Evolutionary conservation across 495 filamentous ascomycete genomes (phyloP).

Genomic region (Trichoderma asperelloides): DNA sequence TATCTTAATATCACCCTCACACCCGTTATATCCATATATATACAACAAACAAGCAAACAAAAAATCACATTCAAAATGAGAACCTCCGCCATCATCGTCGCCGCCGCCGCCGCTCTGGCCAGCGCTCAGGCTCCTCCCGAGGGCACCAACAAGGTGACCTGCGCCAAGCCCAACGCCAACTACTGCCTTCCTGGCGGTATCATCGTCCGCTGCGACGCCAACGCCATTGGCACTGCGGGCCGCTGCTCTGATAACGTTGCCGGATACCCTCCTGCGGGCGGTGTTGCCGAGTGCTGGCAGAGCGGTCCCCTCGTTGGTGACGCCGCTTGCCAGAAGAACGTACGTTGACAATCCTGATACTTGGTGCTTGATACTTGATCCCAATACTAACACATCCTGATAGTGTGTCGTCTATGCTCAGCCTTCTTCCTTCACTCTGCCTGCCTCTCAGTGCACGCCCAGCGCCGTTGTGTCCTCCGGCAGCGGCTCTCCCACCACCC

Average conservation of each 20-base stretch:
- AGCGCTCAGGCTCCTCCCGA: slow-evolving; percentile 16
- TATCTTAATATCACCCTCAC: slow-evolving; percentile 8
- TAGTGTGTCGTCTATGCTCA: slow-evolving; percentile 25
- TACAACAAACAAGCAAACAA: not conserved
- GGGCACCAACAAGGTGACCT: slow-evolving; percentile 15
- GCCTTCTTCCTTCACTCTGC: slow-evolving; percentile 19
- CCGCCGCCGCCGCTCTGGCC: slow-evolving; percentile 21
- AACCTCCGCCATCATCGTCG: slow-evolving; percentile 19
- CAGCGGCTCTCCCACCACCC: not conserved
- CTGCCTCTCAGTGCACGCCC: slow-evolving; percentile 18
- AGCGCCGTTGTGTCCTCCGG: slow-evolving; percentile 13
- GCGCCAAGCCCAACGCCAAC: slow-evolving; percentile 17
- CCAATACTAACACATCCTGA: not conserved
- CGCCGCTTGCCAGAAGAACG: slow-evolving; percentile 29
- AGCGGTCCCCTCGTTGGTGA: slow-evolving; percentile 16
- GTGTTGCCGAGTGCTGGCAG: slow-evolving; percentile 21
- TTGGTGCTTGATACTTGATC: not conserved
- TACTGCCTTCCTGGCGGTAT: slow-evolving; percentile 27
- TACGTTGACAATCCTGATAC: not conserved
- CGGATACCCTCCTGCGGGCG: slow-evolving; percentile 21
- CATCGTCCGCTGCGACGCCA: slow-evolving; percentile 26
- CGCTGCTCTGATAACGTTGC: slow-evolving; percentile 22
- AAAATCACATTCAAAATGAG: slow-evolving; percentile 22
- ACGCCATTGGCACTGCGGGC: slow-evolving; percentile 13
- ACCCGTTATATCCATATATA: not conserved